Conservation (phyloP, 257 asterid species). For the Echites panduratus region DNA sequence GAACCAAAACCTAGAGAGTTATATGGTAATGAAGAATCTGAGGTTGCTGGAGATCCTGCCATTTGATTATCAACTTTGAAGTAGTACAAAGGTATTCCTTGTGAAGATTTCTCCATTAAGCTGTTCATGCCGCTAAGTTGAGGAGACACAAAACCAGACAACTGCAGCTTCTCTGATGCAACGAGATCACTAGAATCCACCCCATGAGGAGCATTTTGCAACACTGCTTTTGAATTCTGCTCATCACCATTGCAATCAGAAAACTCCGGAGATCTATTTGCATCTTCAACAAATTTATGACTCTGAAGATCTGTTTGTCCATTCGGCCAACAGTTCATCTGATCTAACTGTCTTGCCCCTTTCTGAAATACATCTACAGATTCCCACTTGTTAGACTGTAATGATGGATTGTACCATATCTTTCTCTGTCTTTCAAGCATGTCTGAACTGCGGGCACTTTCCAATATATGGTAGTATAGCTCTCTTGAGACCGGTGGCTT, state of each 20-base stretch:
- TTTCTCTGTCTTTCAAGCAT: conserved; percentile 97
- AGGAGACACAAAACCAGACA: conserved; percentile 93
- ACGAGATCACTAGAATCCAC: conserved; percentile 50
- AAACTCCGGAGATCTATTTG: conserved; percentile 33
- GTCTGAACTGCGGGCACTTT: conserved; percentile 83
- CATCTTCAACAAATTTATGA: conserved; percentile 29
- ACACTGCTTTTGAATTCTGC: conserved; percentile 48
- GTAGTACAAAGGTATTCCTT: conserved; percentile 86
- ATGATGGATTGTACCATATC: conserved; percentile 85
- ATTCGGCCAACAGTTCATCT: conserved; percentile 58
- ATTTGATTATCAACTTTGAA: conserved; percentile 71
- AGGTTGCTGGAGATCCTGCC: conserved; percentile 40
- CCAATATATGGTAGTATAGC: conserved; percentile 61
- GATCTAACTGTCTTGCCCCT: conserved; percentile 68
- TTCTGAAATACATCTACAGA: conserved; percentile 62
- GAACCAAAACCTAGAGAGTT: conserved; percentile 75
- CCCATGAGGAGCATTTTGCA: conserved; percentile 37
- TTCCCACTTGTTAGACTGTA: conserved; percentile 69
- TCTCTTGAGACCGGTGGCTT: conserved; percentile 86
- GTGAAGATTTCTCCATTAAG: conserved; percentile 82
- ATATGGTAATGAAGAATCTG: conserved; percentile 59
- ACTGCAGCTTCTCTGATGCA: conserved; percentile 79
- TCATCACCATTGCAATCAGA: conserved; percentile 40
- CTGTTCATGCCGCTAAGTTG: conserved; percentile 89
- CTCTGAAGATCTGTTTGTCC: conserved; percentile 41